Percentiles rank a stretch among this genome's conserved stretches.
Evolutionary conservation across 2,329 filamentous ascomycete species (phyloP).

Genomic region (Biscogniauxia marginata): DNA sequence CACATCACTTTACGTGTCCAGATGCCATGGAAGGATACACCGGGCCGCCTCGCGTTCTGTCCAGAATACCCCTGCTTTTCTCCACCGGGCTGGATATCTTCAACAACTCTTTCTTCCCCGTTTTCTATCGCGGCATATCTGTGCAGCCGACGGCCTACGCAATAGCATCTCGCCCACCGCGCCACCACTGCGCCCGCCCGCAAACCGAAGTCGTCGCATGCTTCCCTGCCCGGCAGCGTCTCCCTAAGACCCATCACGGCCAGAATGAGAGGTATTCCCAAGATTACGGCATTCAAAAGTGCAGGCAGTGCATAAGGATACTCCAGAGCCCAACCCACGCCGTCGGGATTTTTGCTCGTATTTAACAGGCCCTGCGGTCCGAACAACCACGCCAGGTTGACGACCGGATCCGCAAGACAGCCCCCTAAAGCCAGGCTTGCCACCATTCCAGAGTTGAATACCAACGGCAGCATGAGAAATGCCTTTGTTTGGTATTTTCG

Average conservation of each 20-base stretch:
- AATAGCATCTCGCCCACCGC: slow-evolving; percentile 12
- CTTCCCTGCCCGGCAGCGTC: slow-evolving; percentile 36
- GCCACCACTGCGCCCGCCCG: slow-evolving; percentile 10
- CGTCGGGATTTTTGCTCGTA: slow-evolving; percentile 25
- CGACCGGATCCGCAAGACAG: slow-evolving; percentile 42
- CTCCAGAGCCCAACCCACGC: slow-evolving; percentile 39
- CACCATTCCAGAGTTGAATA: slow-evolving; percentile 56
- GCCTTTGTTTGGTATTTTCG: slow-evolving; percentile 57
- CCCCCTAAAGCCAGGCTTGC: slow-evolving; percentile 43
- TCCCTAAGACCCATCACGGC: slow-evolving; percentile 37
- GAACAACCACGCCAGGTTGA: slow-evolving; percentile 38
- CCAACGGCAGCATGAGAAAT: slow-evolving; percentile 54
- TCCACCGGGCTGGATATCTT: slow-evolving; percentile 9
- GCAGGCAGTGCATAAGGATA: slow-evolving; percentile 46
- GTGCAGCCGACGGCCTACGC: not conserved
- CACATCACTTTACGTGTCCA: slow-evolving; percentile 35
- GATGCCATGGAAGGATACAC: slow-evolving; percentile 20
- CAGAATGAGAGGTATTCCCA: slow-evolving; percentile 30
- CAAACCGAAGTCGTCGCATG: slow-evolving; percentile 21
- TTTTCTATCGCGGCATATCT: slow-evolving; percentile 7
- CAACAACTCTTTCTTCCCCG: slow-evolving; percentile 14
- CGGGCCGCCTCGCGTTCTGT: slow-evolving; percentile 9
- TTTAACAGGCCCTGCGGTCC: slow-evolving; percentile 37
- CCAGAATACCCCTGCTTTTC: slow-evolving; percentile 15
- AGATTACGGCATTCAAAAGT: slow-evolving; percentile 37